These are phyloP conservation scores for Aethionema arabicum DNA, from an alignment of 345 rosid species.

Conservation along the genomic window DNA sequence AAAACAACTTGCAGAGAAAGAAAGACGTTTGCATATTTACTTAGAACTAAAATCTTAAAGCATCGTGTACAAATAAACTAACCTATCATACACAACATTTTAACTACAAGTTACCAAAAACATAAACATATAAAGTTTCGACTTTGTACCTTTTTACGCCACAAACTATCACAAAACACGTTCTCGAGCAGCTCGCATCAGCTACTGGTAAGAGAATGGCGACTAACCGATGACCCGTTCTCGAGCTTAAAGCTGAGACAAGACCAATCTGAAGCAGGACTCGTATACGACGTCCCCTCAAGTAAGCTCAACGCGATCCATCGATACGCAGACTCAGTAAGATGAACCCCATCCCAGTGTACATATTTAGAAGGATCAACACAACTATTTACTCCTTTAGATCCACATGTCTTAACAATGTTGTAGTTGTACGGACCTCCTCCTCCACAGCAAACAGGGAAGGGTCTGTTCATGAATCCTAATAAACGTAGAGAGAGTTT, in stretches of 20 bases:
- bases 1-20: no score
- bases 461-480: slow-evolving; percentile 39
- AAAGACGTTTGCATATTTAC: no score
- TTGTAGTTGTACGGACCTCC: slow-evolving; percentile 46
- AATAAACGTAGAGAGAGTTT: neutral
- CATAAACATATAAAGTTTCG: no score
- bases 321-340: slow-evolving; percentile 36
- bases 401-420: slow-evolving; percentile 25
- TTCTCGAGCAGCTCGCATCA: neutral
- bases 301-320: slow-evolving; percentile 26
- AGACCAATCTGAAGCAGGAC: slow-evolving; percentile 27
- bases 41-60: no score
- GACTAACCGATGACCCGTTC: slow-evolving; percentile 8
- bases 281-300: slow-evolving; percentile 5
- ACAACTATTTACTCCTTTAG: slow-evolving; percentile 29
- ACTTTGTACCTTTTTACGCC: no score
- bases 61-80: no score
- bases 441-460: slow-evolving; percentile 46
- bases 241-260: neutral
- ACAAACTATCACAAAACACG: no score
- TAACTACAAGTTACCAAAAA: no score
- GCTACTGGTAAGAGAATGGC: slow-evolving; percentile 11
- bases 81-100: no score
- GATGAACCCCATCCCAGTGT: slow-evolving; percentile 50
- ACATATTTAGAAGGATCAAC: slow-evolving; percentile 38